These are phyloP conservation scores for Phytophthora capsici DNA, from an alignment of 352 stramenopile species.

Conservation along the genomic window DNA sequence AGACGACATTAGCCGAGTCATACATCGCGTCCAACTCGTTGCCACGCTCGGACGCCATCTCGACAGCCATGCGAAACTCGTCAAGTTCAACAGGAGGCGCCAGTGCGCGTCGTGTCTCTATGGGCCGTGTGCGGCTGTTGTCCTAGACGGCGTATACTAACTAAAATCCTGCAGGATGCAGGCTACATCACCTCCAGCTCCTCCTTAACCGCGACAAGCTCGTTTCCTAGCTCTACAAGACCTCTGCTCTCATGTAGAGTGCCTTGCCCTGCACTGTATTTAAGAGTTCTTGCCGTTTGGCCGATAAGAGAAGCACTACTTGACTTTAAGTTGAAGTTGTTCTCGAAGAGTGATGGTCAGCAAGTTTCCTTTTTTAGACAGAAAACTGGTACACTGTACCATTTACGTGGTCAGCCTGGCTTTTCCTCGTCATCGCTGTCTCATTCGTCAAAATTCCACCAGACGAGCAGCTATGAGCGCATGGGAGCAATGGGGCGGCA, in stretches of 20 bases:
- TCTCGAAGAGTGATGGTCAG: constrained; percentile 6
- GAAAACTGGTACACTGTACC: constrained; percentile 11
- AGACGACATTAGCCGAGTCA: constrained; percentile 82
- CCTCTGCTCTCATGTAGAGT: constrained; percentile 5
- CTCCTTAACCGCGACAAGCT: constrained; percentile 17
- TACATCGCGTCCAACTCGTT: constrained; percentile 86
- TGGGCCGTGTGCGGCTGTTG: constrained; percentile 35
- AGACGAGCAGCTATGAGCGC: constrained; percentile 41
- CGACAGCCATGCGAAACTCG: constrained; percentile 70
- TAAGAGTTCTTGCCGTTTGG: constrained; percentile 26
- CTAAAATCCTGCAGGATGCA: constrained; percentile 7
- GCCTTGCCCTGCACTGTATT: constrained; percentile 33
- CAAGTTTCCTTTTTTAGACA: neutral
- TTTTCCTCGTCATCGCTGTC: neutral
- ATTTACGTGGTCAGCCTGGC: neutral
- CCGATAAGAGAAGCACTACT: constrained; percentile 25
- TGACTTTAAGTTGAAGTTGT: constrained; percentile 14
- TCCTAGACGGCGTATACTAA: constrained; percentile 19
- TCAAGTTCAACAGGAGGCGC: constrained; percentile 19
- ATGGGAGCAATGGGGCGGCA: constrained; percentile 79
- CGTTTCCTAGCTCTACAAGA: constrained; percentile 24
- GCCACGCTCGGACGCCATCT: constrained; percentile 68
- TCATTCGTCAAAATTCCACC: constrained; percentile 12
- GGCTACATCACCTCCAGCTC: constrained; percentile 13
- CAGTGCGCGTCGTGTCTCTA: constrained; percentile 36